Conservation (phyloP, 148 eudicot species). For the Selenicereus undatus region DNA sequence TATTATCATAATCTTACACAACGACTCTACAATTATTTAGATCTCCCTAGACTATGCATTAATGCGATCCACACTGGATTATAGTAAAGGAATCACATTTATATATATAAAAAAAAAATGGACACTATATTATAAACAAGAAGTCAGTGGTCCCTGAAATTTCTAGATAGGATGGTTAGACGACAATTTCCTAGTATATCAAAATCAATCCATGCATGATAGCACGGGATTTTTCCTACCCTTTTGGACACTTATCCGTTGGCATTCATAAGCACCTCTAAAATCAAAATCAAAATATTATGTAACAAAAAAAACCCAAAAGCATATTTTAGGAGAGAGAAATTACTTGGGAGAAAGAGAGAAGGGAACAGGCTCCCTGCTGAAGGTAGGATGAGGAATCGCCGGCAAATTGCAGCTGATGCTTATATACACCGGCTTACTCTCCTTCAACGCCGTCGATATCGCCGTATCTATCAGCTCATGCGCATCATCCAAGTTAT, state of each 20-base stretch:
- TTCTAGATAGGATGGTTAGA: neutral
- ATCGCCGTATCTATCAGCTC: slow-evolving; percentile 72
- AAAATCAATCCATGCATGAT: neutral
- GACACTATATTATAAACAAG: too few species aligned
- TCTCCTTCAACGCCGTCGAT: slow-evolving; percentile 81
- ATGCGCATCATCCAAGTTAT: slow-evolving; percentile 71
- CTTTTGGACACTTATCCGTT: neutral
- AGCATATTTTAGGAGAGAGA: neutral
- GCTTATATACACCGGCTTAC: slow-evolving; percentile 81
- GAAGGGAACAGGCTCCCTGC: slow-evolving; percentile 64
- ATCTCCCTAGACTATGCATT: neutral
- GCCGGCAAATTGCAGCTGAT: slow-evolving; percentile 61
- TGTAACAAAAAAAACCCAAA: too few species aligned
- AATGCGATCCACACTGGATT: neutral
- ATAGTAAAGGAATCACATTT: too few species aligned
- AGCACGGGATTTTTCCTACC: neutral
- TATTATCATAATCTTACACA: neutral
- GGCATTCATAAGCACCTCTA: too few species aligned
- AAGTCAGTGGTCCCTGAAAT: neutral
- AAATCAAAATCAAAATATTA: too few species aligned
- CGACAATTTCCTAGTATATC: too few species aligned
- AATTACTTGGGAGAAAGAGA: slow-evolving; percentile 51
- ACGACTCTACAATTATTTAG: neutral
- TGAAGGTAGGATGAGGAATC: slow-evolving; percentile 73
- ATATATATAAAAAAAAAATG: too few species aligned